Conservation (phyloP, 2,329 filamentous ascomycete genomes). For the Trichoderma endophyticum region DNA sequence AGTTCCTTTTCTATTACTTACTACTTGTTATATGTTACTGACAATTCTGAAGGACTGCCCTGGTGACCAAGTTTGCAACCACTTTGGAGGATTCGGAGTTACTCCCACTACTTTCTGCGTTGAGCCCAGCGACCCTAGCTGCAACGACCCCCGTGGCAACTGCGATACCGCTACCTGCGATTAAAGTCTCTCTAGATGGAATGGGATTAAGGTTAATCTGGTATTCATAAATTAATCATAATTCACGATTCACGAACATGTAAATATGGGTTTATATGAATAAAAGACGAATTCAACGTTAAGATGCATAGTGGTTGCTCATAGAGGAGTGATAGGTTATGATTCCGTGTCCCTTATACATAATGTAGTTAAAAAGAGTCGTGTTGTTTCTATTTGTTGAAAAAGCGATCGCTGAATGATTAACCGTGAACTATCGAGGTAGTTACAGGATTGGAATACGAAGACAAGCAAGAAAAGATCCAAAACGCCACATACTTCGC, state of each 20-base stretch:
- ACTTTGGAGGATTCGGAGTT: constrained; percentile 14
- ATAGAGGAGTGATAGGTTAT: background rate
- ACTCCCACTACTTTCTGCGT: constrained; percentile 4
- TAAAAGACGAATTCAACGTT: background rate
- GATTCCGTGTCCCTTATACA: background rate
- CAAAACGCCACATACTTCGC: background rate
- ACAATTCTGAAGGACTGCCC: constrained; percentile 6
- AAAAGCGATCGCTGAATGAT: background rate
- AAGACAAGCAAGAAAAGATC: background rate
- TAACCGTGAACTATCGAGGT: background rate
- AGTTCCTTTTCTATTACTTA: background rate
- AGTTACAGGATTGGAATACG: background rate
- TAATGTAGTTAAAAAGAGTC: background rate
- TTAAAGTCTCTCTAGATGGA: background rate
- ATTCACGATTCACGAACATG: background rate
- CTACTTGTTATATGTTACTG: background rate
- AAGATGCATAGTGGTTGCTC: background rate
- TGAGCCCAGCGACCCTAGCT: constrained; percentile 11
- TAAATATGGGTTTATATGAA: background rate
- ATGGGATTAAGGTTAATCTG: background rate
- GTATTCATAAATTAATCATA: background rate
- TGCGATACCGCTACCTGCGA: background rate
- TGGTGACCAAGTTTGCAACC: constrained; percentile 13
- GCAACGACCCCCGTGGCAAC: constrained; percentile 6
- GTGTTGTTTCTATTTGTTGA: background rate